A percentile compares a stretch with the other conserved stretches of the same genome.
These are phyloP conservation scores for Pseudonectria foliicola DNA, from an alignment of 2,329 filamentous ascomycete genomes.

Conservation along the genomic window DNA sequence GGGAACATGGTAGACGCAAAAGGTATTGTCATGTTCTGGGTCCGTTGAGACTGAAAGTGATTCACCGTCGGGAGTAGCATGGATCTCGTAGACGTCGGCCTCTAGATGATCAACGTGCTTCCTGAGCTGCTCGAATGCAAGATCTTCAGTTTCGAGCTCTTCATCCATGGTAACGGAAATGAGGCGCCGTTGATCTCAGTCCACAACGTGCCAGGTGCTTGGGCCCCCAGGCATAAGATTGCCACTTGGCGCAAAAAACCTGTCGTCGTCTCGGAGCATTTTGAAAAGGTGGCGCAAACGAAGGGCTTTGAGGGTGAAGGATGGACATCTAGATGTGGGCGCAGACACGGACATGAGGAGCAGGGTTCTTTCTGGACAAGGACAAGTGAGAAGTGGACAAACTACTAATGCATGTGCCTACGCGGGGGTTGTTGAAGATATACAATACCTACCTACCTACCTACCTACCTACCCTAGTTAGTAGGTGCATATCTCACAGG, in stretches of 20 bases:
- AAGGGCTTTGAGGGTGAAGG: too few relatives aligned
- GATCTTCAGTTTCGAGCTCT: conserved; percentile 11
- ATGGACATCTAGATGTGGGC: too few relatives aligned
- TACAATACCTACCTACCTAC: too few relatives aligned
- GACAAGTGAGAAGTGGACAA: too few relatives aligned
- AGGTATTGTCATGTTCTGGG: conserved; percentile 21
- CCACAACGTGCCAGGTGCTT: conserved; percentile 22
- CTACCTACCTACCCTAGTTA: too few relatives aligned
- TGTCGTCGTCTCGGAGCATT: too few relatives aligned
- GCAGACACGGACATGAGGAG: too few relatives aligned
- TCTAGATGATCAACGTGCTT: conserved; percentile 14
- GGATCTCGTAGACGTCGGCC: conserved; percentile 14
- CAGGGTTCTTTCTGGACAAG: too few relatives aligned
- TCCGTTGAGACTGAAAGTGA: conserved; percentile 15
- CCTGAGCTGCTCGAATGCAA: conserved; percentile 17
- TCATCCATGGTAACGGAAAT: conserved; percentile 24
- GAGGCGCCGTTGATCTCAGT: conserved; percentile 23
- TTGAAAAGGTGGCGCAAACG: too few relatives aligned
- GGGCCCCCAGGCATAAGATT: conserved; percentile 9
- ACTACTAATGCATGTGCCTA: too few relatives aligned
- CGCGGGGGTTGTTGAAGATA: too few relatives aligned
- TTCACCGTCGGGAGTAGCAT: conserved; percentile 16
- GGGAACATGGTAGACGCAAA: conserved; percentile 18
- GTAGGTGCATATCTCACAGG: too few relatives aligned
- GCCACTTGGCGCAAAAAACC: conserved; percentile 3